Conservation (phyloP, 768 basidiomycete genomes). For the Trametes elegans region DNA sequence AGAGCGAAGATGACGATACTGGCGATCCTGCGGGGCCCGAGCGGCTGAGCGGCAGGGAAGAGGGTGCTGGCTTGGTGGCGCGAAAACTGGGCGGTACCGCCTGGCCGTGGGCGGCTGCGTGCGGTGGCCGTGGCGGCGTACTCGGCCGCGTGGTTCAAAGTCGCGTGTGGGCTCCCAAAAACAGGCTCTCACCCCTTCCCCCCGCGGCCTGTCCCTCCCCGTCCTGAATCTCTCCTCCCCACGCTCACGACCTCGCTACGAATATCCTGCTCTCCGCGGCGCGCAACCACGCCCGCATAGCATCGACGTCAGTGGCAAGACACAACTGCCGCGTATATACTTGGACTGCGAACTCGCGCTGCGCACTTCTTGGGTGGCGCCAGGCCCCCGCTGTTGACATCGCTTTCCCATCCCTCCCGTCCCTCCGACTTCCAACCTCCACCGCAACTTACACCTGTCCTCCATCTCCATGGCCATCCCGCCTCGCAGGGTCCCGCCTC, state of each 20-base stretch:
- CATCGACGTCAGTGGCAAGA: conserved; percentile 9
- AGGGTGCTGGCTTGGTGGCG: not conserved
- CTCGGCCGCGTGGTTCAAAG: conserved; percentile 1
- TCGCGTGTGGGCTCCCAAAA: conserved; percentile 6
- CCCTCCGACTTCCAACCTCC: not conserved
- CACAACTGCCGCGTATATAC: not conserved
- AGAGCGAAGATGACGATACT: no score
- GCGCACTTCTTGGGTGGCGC: conserved; percentile 15
- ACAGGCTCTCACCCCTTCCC: not conserved
- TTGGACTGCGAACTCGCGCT: conserved; percentile 2
- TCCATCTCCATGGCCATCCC: conserved; percentile 31
- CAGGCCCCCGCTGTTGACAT: conserved; percentile 5
- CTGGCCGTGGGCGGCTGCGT: not conserved
- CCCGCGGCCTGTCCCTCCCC: no score
- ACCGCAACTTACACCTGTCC: not conserved
- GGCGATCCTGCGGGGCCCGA: not conserved
- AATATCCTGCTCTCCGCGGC: conserved; percentile 8
- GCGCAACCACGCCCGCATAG: not conserved
- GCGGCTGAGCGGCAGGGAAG: not conserved
- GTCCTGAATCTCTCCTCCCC: not conserved
- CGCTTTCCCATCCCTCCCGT: not conserved
- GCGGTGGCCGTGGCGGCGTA: not conserved
- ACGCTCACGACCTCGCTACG: conserved; percentile 3
- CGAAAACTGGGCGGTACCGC: not conserved
- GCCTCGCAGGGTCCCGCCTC: conserved; percentile 42